Base-by-base conservation (phyloP, 129 eudicot genomes). In the Deinandra increscens region DNA sequence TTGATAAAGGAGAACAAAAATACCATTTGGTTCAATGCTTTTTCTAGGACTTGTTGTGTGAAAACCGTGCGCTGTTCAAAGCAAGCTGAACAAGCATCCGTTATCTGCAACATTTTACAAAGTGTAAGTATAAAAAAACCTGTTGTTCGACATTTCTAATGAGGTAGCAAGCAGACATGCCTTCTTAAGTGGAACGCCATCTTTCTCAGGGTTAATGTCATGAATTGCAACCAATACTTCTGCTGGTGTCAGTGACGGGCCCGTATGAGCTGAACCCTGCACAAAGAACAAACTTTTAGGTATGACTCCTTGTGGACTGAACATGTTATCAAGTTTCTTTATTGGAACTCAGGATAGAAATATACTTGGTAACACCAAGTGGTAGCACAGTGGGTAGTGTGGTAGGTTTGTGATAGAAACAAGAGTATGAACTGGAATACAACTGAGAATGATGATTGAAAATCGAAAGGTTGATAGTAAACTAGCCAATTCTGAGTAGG, bases 201-300 rank as follows among this genome's bases (percentile, higher is more conserved):
- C 99, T 74, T 77, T 89, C 51, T 94, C 97, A 1, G 99, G 97
- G 61, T 44, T 79, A 33, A 94, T 89, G 73, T 83, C 96, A 54
- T 94, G 99, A 37, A 94, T 89, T 51, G 99, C 99, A 66, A 94
- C 99, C 82, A 94, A 79, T 8, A 89, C 99, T 84, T 94, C 97
- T 7, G 86, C 93, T 60, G 99, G 99, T 34, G 99, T 89, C 76
- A 94, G 74, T 69, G 99, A 96, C 9, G 99, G 96, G 65, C 99
- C 99, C 56, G 85, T 83, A 75, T 85, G 96, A 61, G 99, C 99
- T 65, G 99, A 85, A 54, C 99, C 99, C 99, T 94, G 88, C 43
- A 60, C 26, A 39, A 31, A 22, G 23, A 76, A 60, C 64, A 74
- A 50, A 43, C 14, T 66, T 66, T 13, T 66, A 55, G 31, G 66